These are phyloP conservation scores for Sugiyamaella chiloensis DNA, from an alignment of 805 yeast genomes.

Conservation along the genomic window DNA sequence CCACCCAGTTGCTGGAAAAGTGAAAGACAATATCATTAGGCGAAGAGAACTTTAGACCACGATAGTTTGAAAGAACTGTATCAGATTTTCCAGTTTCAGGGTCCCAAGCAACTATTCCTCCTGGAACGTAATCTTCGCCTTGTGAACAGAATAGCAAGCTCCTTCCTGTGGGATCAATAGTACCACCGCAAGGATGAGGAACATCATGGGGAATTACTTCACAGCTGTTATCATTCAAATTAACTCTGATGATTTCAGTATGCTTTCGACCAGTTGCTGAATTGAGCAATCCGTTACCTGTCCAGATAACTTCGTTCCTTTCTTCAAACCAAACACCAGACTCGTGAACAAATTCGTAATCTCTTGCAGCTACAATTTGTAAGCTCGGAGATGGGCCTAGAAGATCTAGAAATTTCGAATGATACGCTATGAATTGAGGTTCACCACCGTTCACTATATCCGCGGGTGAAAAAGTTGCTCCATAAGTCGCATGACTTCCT, in stretches of 20 bases:
- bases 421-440: slow-evolving; percentile 19
- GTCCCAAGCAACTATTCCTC: slow-evolving; percentile 21
- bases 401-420: slow-evolving; percentile 19
- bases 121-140: slow-evolving; percentile 22
- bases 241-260: slow-evolving; percentile 11
- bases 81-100: slow-evolving; percentile 18
- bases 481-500: background rate
- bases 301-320: slow-evolving; percentile 28
- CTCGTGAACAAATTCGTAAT: slow-evolving; percentile 30
- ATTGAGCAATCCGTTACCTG: slow-evolving; percentile 25
- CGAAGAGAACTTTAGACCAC: slow-evolving; percentile 29
- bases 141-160: slow-evolving; percentile 26
- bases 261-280: background rate
- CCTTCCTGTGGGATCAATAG: background rate
- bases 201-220: slow-evolving; percentile 6
- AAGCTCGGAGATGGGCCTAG: slow-evolving; percentile 21
- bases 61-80: slow-evolving; percentile 23
- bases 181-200: slow-evolving; percentile 5
- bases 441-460: background rate
- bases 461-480: background rate
- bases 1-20: slow-evolving; percentile 25
- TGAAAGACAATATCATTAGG: slow-evolving; percentile 29
- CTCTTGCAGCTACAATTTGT: slow-evolving; percentile 20
- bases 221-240: slow-evolving; percentile 13
- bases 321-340: slow-evolving; percentile 30